Evolutionary conservation across 257 asterid genomes (phyloP).

Genomic region (Ajuga chamaepitys): DNA sequence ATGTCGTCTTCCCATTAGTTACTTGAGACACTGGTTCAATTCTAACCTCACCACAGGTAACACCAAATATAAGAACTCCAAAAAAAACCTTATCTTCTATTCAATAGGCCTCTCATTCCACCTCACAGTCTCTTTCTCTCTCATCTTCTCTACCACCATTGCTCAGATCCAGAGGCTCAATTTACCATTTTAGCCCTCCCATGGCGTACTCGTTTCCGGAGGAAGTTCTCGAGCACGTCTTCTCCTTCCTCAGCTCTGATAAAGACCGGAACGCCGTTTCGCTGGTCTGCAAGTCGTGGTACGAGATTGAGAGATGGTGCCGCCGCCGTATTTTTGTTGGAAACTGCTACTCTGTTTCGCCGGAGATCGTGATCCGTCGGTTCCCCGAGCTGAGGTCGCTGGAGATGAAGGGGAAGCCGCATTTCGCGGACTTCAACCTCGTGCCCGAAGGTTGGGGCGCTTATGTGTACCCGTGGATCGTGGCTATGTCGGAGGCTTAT

Average conservation of each 20-base stretch:
- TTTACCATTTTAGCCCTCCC: slow-evolving; percentile 28
- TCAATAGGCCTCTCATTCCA: slow-evolving; percentile 30
- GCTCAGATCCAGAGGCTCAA: slow-evolving; percentile 35
- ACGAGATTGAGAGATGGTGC: slow-evolving; percentile 84
- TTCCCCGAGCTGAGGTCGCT: slow-evolving; percentile 71
- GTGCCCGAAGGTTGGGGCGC: slow-evolving; percentile 98
- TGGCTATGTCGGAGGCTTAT: slow-evolving; percentile 59
- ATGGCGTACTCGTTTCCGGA: slow-evolving; percentile 86
- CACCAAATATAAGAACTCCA: slow-evolving; percentile 22
- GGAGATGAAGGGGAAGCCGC: slow-evolving; percentile 91
- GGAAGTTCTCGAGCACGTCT: slow-evolving; percentile 81
- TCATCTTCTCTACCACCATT: background rate
- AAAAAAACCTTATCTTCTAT: slow-evolving; percentile 67
- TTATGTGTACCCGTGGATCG: slow-evolving; percentile 60
- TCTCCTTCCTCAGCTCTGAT: slow-evolving; percentile 52
- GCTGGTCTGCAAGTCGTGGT: slow-evolving; percentile 89
- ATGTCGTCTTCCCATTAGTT: slow-evolving; percentile 14
- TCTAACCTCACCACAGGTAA: slow-evolving; percentile 29
- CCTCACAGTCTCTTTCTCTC: slow-evolving; percentile 17
- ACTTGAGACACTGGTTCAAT: slow-evolving; percentile 31
- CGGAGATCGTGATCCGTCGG: slow-evolving; percentile 62
- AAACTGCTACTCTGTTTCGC: slow-evolving; percentile 77
- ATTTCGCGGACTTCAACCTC: slow-evolving; percentile 84
- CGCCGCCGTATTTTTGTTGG: slow-evolving; percentile 73
- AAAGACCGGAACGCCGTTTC: slow-evolving; percentile 81